Evolutionary conservation across 345 rosid genomes (phyloP), one percentile per base, ranked within the genome.

Genomic region (Acer yangbiense): DNA sequence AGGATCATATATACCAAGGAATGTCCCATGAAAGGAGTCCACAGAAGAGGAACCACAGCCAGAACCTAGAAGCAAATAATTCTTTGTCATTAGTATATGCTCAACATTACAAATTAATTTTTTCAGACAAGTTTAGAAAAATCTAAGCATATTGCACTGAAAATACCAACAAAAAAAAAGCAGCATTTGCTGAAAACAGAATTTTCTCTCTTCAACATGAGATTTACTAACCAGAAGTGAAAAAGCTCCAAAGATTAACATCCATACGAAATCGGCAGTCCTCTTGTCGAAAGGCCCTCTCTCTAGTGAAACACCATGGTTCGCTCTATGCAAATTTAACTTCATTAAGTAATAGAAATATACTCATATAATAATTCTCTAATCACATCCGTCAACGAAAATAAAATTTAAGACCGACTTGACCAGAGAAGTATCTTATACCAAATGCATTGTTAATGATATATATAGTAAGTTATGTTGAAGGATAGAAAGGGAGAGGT

Each of bases 211-310:
- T 32, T 32, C 35, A 54, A 35, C 11, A 18, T 5, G 14, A 65
- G 6, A 68, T 21, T 17, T n/a, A 79, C 83, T 73, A 71, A 91
- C 94, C 81, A 89, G 79, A 64, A 91, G 90, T 66, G 94, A 84
- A 0, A 91, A 21, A n/a, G 92, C 92, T 65, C 92, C 94, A 64
- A 89, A 86, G 76, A 91, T 72, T 64, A 91, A 75, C 94, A 91
- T 91, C 92, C 94, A 91, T 32, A 89, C 81, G 78, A 73, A 89
- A 70, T 91, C 94, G 18, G 94, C 91, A 11, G 89, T 88, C 79
- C 94, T 88, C 83, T 88, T 89, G 82, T 88, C 90, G 65, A 91
- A 91, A 13, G 92, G 85, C 39, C 88, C 94, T 65, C 82, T 84
- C 85, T 91, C 94, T 67, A 91, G 68, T 20, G 86, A 79, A 50